These are phyloP conservation scores for Cladorrhinum samala DNA, from an alignment of 495 filamentous ascomycete genomes.

Conservation along the genomic window DNA sequence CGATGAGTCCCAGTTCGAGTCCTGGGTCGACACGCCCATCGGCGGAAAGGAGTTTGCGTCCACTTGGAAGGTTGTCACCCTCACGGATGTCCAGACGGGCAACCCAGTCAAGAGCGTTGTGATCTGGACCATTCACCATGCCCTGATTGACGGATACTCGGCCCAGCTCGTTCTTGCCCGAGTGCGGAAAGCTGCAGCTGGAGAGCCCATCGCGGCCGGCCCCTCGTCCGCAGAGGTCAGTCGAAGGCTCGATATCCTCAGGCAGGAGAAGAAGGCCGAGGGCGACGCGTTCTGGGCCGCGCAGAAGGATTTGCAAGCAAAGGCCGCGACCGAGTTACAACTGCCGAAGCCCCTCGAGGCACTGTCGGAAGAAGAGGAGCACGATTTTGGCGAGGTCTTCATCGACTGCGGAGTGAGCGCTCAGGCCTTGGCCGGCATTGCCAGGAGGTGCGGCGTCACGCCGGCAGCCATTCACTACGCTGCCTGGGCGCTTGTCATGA, in stretches of 20 bases:
- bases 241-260: not conserved
- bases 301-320: not conserved
- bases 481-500: not conserved
- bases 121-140: conserved; percentile 39
- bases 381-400: not conserved
- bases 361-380: not conserved
- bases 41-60: too few relatives aligned
- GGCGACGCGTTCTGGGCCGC: not conserved
- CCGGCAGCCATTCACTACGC: not conserved
- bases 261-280: not conserved
- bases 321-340: not conserved
- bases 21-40: too few relatives aligned
- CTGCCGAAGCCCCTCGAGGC: not conserved
- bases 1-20: too few relatives aligned
- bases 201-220: not conserved
- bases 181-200: not conserved
- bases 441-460: not conserved
- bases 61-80: not conserved
- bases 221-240: not conserved
- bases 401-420: not conserved
- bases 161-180: not conserved
- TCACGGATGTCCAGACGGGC: not conserved
- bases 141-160: conserved; percentile 30
- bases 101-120: conserved; percentile 10
- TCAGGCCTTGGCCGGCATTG: not conserved